Evolutionary conservation across 1,139 yeast genomes (phyloP), one percentile per base, ranked within the genome.

Genomic region (Geotrichum aggregatum): DNA sequence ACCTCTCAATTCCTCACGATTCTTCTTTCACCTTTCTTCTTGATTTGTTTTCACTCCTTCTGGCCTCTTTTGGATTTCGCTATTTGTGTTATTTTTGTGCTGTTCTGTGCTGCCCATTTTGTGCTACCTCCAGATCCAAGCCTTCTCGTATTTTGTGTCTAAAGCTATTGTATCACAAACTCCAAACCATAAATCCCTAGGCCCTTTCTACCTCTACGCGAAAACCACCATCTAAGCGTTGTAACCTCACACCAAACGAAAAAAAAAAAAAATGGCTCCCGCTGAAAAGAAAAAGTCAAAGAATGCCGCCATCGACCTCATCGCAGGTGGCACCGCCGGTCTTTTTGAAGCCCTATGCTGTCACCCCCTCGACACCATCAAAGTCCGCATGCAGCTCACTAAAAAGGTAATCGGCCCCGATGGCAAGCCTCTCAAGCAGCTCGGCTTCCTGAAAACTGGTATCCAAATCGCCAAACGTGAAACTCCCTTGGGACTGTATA

Each of bases 241-340:
- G n/a, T n/a, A n/a, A n/a, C n/a, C n/a, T n/a, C n/a, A n/a, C n/a
- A n/a, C n/a, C n/a, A n/a, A n/a, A n/a, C n/a, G 43, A 30, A 38
- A 44, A 19, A 49, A 43, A 49, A 56, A 45, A 18, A 38, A 38
- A 10, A 65, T 60, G 62, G 57, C 57, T 21, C 51, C 54, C 33
- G 52, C 56, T 40, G 58, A 56, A 40, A 59, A 58, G 49, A 63
- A 61, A 54, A 63, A 63, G 59, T 65, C 63, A 54, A 69, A 70
- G 56, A 72, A 72, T 60, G 77, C 83, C 44, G 81, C 84, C 39
- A 79, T 87, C 56, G 96, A 89, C 69, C 78, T 91, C 64, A 76
- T 89, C 52, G 95, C 98, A 45, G 98, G 98, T 61, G 98, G 98
- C 65, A 84, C 94, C 13, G 98, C 98, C 18, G 98, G 98, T 57